phyloP scores from a whole-genome alignment of 2,329 filamentous ascomycete genomes.

The Apiospora koreana region DNA sequence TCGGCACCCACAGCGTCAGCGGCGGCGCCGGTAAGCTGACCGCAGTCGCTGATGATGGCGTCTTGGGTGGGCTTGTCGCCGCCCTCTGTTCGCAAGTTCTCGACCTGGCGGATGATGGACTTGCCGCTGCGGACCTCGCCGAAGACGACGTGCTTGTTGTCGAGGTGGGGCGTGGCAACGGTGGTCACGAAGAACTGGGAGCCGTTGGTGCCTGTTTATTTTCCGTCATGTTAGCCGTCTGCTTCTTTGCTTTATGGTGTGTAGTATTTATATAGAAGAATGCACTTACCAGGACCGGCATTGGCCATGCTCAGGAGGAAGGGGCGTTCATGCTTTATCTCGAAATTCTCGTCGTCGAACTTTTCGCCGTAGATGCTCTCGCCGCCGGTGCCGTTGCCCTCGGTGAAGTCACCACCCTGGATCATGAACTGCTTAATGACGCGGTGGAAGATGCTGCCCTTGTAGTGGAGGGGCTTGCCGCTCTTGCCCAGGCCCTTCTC shows the following conservation, averaged over 20 bases:
- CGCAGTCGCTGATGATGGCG: constrained; percentile 78
- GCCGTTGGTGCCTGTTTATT: constrained; percentile 76
- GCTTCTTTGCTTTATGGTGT: background rate
- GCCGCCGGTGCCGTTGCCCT: constrained; percentile 90
- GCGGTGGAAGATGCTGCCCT: constrained; percentile 89
- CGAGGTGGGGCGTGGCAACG: constrained; percentile 89
- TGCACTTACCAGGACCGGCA: constrained; percentile 75
- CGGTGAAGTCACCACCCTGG: constrained; percentile 95
- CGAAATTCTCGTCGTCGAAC: constrained; percentile 96
- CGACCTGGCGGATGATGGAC: constrained; percentile 84
- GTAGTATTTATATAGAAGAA: background rate
- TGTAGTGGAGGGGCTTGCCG: constrained; percentile 89
- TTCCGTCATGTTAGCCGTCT: background rate
- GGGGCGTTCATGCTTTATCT: constrained; percentile 85
- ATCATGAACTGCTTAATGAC: constrained; percentile 99
- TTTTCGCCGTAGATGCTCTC: constrained; percentile 98
- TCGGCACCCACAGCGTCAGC: constrained; percentile 61
- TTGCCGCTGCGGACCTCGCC: constrained; percentile 93
- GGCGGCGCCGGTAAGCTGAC: constrained; percentile 72
- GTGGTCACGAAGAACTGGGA: constrained; percentile 99
- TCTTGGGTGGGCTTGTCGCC: constrained; percentile 78
- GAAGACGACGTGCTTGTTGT: constrained; percentile 97
- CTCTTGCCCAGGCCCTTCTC: constrained; percentile 84
- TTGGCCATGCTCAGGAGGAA: constrained; percentile 98
- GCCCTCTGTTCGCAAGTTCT: constrained; percentile 74